phyloP scores from a whole-genome alignment of 2,329 filamentous ascomycete species.

The Colletotrichum tropicicola region DNA sequence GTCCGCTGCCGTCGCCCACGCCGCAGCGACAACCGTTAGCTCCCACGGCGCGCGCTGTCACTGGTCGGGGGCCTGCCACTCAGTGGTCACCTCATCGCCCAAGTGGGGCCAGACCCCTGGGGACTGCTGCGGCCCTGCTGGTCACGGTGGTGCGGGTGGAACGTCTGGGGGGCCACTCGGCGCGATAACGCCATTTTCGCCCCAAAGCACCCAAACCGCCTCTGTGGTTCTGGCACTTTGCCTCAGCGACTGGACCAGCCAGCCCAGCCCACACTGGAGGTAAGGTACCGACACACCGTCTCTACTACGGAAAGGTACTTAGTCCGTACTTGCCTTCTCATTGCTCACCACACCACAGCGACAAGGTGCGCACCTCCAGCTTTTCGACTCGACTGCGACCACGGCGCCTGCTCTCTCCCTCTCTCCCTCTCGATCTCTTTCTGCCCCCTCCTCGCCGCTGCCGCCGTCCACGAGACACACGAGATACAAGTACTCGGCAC shows the following conservation, averaged over 20 bases:
- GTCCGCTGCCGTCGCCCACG: constrained; percentile 13
- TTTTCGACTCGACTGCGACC: too few relatives aligned
- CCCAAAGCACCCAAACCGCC: constrained; percentile 43
- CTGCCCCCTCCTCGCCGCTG: neutral
- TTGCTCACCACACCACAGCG: too few relatives aligned
- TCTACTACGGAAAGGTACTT: too few relatives aligned
- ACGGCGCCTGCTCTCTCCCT: neutral
- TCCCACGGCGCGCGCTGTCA: neutral
- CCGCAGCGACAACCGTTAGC: constrained; percentile 20
- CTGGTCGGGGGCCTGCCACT: neutral
- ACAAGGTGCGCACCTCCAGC: too few relatives aligned
- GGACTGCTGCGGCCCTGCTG: too few relatives aligned
- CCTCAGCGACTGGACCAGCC: neutral
- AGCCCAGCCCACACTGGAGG: too few relatives aligned
- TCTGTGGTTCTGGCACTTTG: neutral
- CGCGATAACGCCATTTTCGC: constrained; percentile 49
- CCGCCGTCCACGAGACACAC: neutral
- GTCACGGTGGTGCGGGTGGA: too few relatives aligned
- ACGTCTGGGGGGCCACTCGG: constrained; percentile 16
- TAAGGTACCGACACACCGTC: neutral
- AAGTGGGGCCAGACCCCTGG: constrained; percentile 21
- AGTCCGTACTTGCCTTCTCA: too few relatives aligned
- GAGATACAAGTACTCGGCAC: neutral
- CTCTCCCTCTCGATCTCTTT: neutral
- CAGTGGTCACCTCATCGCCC: constrained; percentile 1